A percentile compares a stretch with the other conserved stretches of the same genome.
Conservation (phyloP, 192 early-diverging fungal species). For the Backusella liffmaniae region DNA sequence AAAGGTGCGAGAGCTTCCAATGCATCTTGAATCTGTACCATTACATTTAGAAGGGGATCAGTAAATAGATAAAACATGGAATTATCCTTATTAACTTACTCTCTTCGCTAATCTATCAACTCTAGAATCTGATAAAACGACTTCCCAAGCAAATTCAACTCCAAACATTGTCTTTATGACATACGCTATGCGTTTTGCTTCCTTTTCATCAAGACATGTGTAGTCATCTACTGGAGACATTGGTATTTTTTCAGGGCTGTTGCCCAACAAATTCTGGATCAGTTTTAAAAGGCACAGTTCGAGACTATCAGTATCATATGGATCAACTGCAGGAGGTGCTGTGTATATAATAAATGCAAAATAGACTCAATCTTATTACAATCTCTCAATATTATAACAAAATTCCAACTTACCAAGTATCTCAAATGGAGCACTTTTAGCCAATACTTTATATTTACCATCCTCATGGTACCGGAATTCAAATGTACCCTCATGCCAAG, state of each 20-base stretch:
- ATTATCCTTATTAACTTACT: not conserved
- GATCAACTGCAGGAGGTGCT: conserved; percentile 16
- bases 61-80: not conserved
- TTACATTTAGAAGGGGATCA: not conserved
- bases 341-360: not conserved
- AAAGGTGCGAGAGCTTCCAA: conserved; percentile 18
- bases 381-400: not conserved
- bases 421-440: conserved; percentile 75
- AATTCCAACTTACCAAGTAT: conserved; percentile 50
- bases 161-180: conserved; percentile 78
- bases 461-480: conserved; percentile 90
- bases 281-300: conserved; percentile 39
- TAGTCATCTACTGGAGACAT: conserved; percentile 47
- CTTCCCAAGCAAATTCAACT: conserved; percentile 85
- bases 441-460: conserved; percentile 77
- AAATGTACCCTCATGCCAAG: conserved; percentile 85
- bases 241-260: conserved; percentile 45
- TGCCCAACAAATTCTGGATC: conserved; percentile 46
- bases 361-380: not conserved
- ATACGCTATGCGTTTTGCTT: conserved; percentile 72
- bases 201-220: conserved; percentile 49
- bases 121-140: conserved; percentile 50
- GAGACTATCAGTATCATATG: conserved; percentile 36
- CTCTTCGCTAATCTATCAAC: conserved; percentile 39
- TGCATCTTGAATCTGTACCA: conserved; percentile 19